Percentiles rank a stretch among this genome's conserved stretches.
Conservation (phyloP, 23 red algal genomes). For the Agarophyton chilense region DNA sequence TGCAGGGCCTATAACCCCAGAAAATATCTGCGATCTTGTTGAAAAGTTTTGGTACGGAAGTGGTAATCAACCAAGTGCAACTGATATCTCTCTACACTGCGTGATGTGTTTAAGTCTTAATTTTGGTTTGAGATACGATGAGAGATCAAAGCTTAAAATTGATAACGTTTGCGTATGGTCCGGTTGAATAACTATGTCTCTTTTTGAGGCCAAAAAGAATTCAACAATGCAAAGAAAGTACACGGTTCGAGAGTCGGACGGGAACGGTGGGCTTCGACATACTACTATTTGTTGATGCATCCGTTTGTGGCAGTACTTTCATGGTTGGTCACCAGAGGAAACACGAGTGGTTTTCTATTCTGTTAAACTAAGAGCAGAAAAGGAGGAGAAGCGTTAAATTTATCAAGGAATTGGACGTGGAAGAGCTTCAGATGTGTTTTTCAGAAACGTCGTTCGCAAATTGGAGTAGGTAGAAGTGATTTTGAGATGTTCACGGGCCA, state of each 20-base stretch:
- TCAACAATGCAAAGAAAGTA: neutral
- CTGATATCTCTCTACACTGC: too few species aligned
- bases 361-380: neutral
- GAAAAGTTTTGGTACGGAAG: too few species aligned
- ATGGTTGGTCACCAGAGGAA: neutral
- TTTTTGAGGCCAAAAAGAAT: neutral
- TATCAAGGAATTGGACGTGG: neutral
- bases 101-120: too few species aligned
- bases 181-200: neutral
- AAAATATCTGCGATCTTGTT: too few species aligned
- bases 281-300: constrained; percentile 23
- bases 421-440: constrained; percentile 1
- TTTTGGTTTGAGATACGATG: too few species aligned
- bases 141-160: neutral
- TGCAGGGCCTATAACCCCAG: too few species aligned
- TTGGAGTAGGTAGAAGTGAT: constrained; percentile 6
- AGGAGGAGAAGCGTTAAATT: neutral
- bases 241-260: neutral
- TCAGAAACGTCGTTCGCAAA: neutral
- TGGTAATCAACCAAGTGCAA: too few species aligned
- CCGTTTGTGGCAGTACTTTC: neutral
- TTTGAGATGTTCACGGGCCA: constrained; percentile 14
- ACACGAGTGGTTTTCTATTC: neutral
- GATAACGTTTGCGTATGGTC: neutral
- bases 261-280: neutral